Evolutionary conservation across 208 protist species (phyloP).

Genomic region (Balamuthia mandrillaris): DNA sequence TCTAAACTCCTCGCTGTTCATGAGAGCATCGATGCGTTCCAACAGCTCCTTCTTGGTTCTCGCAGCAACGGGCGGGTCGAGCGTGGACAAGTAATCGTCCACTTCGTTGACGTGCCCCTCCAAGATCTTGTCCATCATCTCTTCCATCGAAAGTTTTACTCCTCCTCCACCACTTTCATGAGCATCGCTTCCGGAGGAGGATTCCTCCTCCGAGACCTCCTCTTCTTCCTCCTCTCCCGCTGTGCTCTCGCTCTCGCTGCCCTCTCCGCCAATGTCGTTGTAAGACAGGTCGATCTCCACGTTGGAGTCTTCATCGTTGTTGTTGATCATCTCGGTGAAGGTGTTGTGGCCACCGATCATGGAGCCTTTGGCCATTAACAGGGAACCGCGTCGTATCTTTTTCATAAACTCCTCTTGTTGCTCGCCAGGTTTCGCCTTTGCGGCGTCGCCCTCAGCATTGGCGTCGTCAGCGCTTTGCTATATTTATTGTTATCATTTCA

Average conservation of each 20-base stretch:
- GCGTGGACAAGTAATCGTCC: neutral
- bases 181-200: neutral
- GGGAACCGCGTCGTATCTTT: neutral
- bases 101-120: neutral
- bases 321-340: neutral
- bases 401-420: neutral
- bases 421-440: too few species aligned
- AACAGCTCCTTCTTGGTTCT: neutral
- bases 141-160: neutral
- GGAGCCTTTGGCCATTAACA: constrained; percentile 7
- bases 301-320: neutral
- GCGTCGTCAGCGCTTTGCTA: too few species aligned
- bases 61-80: neutral
- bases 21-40: neutral
- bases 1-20: neutral
- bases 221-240: neutral
- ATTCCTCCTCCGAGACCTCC: neutral
- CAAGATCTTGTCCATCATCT: constrained; percentile 6
- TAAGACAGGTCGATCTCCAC: neutral
- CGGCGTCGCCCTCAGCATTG: too few species aligned
- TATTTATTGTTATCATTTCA: neutral
- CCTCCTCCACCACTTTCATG: neutral
- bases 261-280: neutral
- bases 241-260: neutral
- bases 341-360: neutral